Evolutionary conservation across 352 stramenopile genomes (phyloP).

Genomic region (Elongisporangium anandrum): DNA sequence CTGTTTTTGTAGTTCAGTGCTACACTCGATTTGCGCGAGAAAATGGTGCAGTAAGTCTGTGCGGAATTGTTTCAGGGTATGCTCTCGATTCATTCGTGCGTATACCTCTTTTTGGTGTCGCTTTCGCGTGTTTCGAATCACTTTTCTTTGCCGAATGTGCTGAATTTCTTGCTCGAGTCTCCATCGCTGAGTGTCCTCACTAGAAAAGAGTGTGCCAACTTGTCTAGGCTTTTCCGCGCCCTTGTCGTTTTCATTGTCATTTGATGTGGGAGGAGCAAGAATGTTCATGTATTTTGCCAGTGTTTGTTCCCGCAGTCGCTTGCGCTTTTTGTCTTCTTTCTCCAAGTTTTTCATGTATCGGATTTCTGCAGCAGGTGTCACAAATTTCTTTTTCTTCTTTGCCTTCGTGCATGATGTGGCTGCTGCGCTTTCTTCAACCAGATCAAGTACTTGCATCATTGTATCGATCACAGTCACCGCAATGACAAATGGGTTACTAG

Average conservation of each 20-base stretch:
- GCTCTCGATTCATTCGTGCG: conserved; percentile 27
- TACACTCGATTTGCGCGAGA: conserved; percentile 43
- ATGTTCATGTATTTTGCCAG: conserved; percentile 38
- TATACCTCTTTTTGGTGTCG: conserved; percentile 42
- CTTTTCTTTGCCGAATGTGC: conserved; percentile 33
- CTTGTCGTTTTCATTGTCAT: neutral
- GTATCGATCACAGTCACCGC: conserved; percentile 44
- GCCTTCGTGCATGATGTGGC: conserved; percentile 7
- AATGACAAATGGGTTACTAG: conserved; percentile 20
- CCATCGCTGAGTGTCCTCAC: conserved; percentile 43
- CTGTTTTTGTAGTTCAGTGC: conserved; percentile 46
- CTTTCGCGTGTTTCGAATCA: conserved; percentile 21
- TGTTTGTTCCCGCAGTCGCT: conserved; percentile 25
- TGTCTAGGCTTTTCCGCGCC: conserved; percentile 11
- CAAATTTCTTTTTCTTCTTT: conserved; percentile 37
- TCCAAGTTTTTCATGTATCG: conserved; percentile 39
- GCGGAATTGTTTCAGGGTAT: conserved; percentile 44
- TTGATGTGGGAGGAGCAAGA: conserved; percentile 16
- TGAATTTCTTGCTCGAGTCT: conserved; percentile 36
- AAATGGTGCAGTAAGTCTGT: conserved; percentile 42
- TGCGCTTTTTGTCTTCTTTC: conserved; percentile 33
- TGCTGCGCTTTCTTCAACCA: conserved; percentile 15
- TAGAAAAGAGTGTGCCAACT: conserved; percentile 44
- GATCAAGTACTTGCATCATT: conserved; percentile 32
- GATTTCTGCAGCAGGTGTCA: conserved; percentile 44